Base-by-base conservation (phyloP, 2,329 filamentous ascomycete species). In the Diplodia corticola region DNA sequence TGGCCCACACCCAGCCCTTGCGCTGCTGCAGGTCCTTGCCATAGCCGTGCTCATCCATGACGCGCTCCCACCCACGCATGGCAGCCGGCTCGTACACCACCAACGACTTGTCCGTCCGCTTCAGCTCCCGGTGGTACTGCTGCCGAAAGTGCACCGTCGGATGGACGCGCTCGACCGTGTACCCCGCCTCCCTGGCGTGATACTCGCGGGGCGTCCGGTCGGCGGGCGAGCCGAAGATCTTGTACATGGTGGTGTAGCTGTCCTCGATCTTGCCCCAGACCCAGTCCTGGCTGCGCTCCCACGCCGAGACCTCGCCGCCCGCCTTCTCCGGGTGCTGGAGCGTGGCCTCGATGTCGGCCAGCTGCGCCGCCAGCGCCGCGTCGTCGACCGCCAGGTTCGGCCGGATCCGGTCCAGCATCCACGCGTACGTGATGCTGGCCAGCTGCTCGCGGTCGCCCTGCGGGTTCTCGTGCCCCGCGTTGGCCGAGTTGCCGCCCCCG, bases 401-500 rank as follows among this genome's bases (percentile, higher is more conserved):
- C 20, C 51, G 53, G 22, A 65, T 54, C 5, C 37, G 53, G n/a
- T 66, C 64, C 12, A 80, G 78, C 79, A 80, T 79, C 79, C 78
- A 80, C 9, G 75, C 77, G 5, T 79, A 69, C 2, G 77, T 76
- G 26, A 80, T 77, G 61, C 79, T 75, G 4, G 76, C 73, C 5
- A 77, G n/a, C 33, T 55, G 53, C 33, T 55, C 50, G 17, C 28
- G 26, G 28, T 54, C 53, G 20, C 30, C 53, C 4, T 37, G 12
- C 2, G 53, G 57, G 20, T 49, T 15, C 48, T 55, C 71, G 17
- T 71, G 70, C 28, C 33, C 40, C 2, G 40, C 26, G 40, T 67
- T 63, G 13, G 28, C 51, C 15, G 28, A 48, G 3, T 64, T 81
- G 0, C 82, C 81, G 30, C 84, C 84, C 2, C 84, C 84, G 3